These are phyloP conservation scores for Xenoacremonium recifei DNA, from an alignment of 2,329 filamentous ascomycete genomes.

Conservation along the genomic window DNA sequence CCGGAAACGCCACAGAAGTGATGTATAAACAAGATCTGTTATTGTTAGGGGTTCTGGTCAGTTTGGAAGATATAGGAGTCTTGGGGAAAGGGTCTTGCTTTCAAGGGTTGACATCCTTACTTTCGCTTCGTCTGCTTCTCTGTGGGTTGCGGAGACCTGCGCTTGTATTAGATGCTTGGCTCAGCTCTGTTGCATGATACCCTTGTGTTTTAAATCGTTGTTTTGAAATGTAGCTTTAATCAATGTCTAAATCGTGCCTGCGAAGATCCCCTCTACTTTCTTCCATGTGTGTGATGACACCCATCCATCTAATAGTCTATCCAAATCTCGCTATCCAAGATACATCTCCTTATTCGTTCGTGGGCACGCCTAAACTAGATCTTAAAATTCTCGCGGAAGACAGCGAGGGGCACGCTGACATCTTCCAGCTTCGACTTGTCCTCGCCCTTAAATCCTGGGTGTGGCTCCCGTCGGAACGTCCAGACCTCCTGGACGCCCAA, in stretches of 20 bases:
- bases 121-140: too few relatives aligned
- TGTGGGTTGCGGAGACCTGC: constrained; percentile 2
- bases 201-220: constrained; percentile 17
- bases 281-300: neutral
- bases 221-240: too few relatives aligned
- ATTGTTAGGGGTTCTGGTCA: too few relatives aligned
- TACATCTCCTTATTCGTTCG: neutral
- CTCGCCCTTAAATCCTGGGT: constrained; percentile 26
- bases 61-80: too few relatives aligned
- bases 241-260: neutral
- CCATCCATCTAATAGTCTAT: neutral
- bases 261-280: neutral
- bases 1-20: neutral
- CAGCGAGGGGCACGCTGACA: constrained; percentile 40
- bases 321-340: neutral
- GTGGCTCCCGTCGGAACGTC: constrained; percentile 45
- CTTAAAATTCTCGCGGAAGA: constrained; percentile 35
- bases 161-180: constrained; percentile 13
- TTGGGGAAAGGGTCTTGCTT: too few relatives aligned
- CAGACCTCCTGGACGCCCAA: constrained; percentile 65
- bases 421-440: constrained; percentile 39
- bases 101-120: too few relatives aligned
- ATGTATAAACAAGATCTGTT: too few relatives aligned
- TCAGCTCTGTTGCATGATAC: constrained; percentile 22
- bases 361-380: constrained; percentile 1